Conservation (phyloP, 768 basidiomycete species). For the Boletus subparvulus region DNA sequence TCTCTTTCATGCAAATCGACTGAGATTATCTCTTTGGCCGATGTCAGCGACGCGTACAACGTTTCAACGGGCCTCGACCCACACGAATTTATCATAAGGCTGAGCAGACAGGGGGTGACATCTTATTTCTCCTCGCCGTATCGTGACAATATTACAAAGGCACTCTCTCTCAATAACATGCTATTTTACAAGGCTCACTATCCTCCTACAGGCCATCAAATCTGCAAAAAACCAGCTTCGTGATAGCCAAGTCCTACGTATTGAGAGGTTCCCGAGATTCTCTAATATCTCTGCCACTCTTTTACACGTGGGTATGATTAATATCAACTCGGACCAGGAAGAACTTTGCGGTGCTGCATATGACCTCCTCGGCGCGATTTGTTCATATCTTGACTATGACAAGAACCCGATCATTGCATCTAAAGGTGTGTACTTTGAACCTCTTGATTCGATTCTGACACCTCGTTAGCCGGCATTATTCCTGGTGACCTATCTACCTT, state of each 20-base stretch:
- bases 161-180: constrained; percentile 23
- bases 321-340: constrained; percentile 70
- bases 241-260: constrained; percentile 47
- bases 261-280: constrained; percentile 71
- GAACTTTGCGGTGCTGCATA: constrained; percentile 78
- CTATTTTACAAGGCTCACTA: neutral
- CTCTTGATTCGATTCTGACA: constrained; percentile 1
- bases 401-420: constrained; percentile 67
- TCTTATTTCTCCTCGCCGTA: constrained; percentile 72
- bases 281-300: constrained; percentile 85
- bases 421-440: constrained; percentile 46
- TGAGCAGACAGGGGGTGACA: constrained; percentile 66
- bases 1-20: constrained; percentile 71
- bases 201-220: constrained; percentile 56
- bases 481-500: constrained; percentile 66
- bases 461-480: constrained; percentile 58
- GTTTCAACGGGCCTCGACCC: constrained; percentile 73
- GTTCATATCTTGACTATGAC: constrained; percentile 75
- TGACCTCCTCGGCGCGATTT: constrained; percentile 75
- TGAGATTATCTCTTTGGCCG: constrained; percentile 75
- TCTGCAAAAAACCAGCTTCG: constrained; percentile 71
- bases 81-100: constrained; percentile 80
- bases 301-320: constrained; percentile 83
- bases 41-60: constrained; percentile 86
- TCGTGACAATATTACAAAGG: constrained; percentile 76